Evolutionary conservation across 495 filamentous ascomycete species (phyloP).

Genomic region (Xylaria castorea): DNA sequence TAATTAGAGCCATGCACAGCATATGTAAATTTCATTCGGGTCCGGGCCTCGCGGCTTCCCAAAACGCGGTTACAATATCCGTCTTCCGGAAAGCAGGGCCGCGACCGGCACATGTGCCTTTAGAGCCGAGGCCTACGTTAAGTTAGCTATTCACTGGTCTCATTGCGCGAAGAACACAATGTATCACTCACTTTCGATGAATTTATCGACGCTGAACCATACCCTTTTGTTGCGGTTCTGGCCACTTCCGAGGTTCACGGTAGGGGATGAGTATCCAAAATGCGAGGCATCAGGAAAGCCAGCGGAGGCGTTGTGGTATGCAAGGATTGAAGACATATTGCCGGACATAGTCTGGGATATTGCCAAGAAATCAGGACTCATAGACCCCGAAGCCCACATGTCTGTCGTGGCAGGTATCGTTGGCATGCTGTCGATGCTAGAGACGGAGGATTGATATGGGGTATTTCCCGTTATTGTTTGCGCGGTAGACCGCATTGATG

Average conservation of each 20-base stretch:
- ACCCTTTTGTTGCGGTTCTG: conserved; percentile 23
- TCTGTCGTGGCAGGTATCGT: conserved; percentile 19
- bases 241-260: not conserved
- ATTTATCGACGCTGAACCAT: conserved; percentile 39
- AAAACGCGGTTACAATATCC: conserved; percentile 67
- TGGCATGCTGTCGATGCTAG: conserved; percentile 18
- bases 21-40: not conserved
- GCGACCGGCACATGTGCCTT: conserved; percentile 65
- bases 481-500: conserved; percentile 7
- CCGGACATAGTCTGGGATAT: conserved; percentile 10
- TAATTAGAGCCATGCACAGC: not conserved
- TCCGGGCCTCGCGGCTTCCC: conserved; percentile 36
- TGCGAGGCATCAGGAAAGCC: conserved; percentile 29
- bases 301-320: conserved; percentile 30
- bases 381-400: conserved; percentile 27
- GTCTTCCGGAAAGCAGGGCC: conserved; percentile 64
- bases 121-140: conserved; percentile 51
- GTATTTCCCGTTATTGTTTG: not conserved
- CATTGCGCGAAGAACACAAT: not conserved
- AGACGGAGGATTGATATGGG: conserved; percentile 13
- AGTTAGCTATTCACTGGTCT: not conserved
- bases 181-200: conserved; percentile 29
- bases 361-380: conserved; percentile 23
- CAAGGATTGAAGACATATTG: conserved; percentile 29
- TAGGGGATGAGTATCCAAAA: conserved; percentile 36